Base-by-base conservation (phyloP, 2,329 filamentous ascomycete genomes). In the Alternaria dauci region DNA sequence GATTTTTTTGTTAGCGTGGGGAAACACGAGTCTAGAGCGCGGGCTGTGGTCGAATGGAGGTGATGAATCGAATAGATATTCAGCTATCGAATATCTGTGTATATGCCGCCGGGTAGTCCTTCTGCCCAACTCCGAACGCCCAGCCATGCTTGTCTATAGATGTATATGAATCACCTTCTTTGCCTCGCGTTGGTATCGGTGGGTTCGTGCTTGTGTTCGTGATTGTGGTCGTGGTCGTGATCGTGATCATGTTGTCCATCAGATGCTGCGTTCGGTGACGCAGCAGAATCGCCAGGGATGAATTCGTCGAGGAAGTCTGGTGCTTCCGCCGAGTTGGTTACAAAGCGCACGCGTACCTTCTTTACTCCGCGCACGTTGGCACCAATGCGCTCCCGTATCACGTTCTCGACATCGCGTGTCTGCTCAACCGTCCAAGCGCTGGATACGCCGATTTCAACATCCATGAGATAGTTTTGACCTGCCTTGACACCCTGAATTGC, bases 401-500 rank as follows among this genome's bases (percentile, higher is more conserved):
- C 81, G 36, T 90, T 87, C 78, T 99, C 95, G 14, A 96, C 83
- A 16, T 85, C 81, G 38, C 87, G 84, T 8, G 89, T 87, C 55
- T 91, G 86, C 54, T 89, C 87, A 6, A 99, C 82, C 0, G 91
- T 91, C 91, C 91, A 96, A 34, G 83, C 81, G 23, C 85, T 86
- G 0, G 94, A 93, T 16, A 96, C 91, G 2, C 88, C 91, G 62
- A 98, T 81, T 77, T 97, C 94, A 8, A 99, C 79, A 70, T 98
- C 95, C 70, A 98, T 89, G 30, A 98, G 84, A 76, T 96, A 97
- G 81, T 97, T 99, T 79, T 97, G 95, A 30, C 95, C 95, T 4
- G 93, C 95, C 81, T 99, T 99, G 80, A 97, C 86, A 55, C 95
- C 95, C 66, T 93, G 91, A 3, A 98, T 86, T 44, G 92, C 90